Percentiles rank a stretch among this genome's conserved stretches.
Evolutionary conservation across 106 monocot species (phyloP).

Genomic region (Gastrodia elata): DNA sequence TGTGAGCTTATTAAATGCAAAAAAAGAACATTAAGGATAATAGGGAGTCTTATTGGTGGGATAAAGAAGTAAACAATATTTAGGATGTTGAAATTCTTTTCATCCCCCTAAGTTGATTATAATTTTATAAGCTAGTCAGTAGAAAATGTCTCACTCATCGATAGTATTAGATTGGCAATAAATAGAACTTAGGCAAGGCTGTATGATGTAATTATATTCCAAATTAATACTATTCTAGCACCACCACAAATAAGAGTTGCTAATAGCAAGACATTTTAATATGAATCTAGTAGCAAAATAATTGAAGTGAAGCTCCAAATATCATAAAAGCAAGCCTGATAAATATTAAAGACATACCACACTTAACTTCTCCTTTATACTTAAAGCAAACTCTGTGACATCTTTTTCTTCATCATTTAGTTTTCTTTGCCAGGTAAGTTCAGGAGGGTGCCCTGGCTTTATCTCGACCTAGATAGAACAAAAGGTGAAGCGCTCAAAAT

Average conservation of each 20-base stretch:
- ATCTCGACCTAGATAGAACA: constrained; percentile 13
- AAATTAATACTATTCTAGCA: background rate
- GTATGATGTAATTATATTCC: background rate
- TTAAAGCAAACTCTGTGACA: constrained; percentile 9
- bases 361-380: background rate
- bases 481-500: background rate
- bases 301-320: background rate
- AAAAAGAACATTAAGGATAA: too few relatives aligned
- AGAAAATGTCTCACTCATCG: background rate
- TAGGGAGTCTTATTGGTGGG: too few relatives aligned
- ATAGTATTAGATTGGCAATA: too few relatives aligned
- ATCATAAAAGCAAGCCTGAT: background rate
- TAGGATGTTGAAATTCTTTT: background rate
- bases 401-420: constrained; percentile 17
- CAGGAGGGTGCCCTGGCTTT: constrained; percentile 23
- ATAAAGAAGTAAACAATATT: background rate
- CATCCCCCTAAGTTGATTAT: background rate
- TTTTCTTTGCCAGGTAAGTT: constrained; percentile 23
- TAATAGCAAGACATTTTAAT: background rate
- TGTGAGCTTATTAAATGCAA: too few relatives aligned
- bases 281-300: background rate
- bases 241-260: background rate
- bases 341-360: constrained; percentile 15
- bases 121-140: background rate
- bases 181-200: background rate